Conservation (phyloP, 2,329 filamentous ascomycete species). For the Clonostachys rosea region DNA sequence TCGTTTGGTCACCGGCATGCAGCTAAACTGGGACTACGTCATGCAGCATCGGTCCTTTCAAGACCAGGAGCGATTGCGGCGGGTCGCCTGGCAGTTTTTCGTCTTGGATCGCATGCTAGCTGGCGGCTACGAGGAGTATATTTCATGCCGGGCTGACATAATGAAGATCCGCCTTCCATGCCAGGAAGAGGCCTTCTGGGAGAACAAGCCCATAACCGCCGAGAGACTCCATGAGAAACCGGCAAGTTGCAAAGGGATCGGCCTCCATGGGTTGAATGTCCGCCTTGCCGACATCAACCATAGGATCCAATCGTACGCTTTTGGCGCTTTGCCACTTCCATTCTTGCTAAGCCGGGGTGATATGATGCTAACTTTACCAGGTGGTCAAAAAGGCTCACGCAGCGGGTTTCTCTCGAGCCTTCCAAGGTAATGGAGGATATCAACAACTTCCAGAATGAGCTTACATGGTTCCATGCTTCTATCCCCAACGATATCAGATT, state of each 20-base stretch:
- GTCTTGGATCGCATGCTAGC: conserved; percentile 29
- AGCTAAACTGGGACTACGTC: conserved; percentile 30
- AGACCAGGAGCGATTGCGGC: conserved; percentile 26
- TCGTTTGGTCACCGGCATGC: conserved; percentile 28
- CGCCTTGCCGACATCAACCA: conserved; percentile 28
- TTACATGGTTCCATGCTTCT: conserved; percentile 26
- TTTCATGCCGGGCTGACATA: conserved; percentile 25
- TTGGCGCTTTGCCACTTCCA: background rate
- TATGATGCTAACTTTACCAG: conserved; percentile 5
- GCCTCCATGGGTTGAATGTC: conserved; percentile 25
- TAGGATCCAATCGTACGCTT: conserved; percentile 25
- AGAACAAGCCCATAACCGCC: conserved; percentile 19
- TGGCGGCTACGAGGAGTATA: conserved; percentile 32
- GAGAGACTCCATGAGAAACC: conserved; percentile 23
- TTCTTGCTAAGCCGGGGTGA: background rate
- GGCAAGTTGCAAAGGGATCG: conserved; percentile 12
- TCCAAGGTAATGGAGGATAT: conserved; percentile 30
- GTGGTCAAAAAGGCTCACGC: conserved; percentile 16
- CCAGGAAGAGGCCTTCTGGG: conserved; percentile 21
- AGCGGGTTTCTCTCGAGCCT: conserved; percentile 15
- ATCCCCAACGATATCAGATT: conserved; percentile 24
- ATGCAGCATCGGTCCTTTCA: conserved; percentile 19
- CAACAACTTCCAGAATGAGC: conserved; percentile 26
- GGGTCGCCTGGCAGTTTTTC: conserved; percentile 31
- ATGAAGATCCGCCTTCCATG: conserved; percentile 31